phyloP scores from a whole-genome alignment of 352 stramenopile species.

The Phytophthora crassamura region DNA sequence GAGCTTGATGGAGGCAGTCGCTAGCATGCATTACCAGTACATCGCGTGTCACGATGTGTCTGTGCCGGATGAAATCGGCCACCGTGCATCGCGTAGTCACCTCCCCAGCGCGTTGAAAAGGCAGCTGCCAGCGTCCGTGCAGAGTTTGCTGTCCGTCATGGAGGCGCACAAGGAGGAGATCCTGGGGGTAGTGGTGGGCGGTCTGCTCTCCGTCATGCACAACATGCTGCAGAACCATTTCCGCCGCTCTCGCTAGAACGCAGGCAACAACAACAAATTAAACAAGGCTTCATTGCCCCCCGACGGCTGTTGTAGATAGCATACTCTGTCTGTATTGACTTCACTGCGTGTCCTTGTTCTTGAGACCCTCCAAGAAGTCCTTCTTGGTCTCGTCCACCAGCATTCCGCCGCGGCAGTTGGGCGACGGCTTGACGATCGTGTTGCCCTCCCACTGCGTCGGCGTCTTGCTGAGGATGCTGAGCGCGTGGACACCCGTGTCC shows the following conservation, averaged over 20 bases:
- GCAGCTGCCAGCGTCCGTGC: slow-evolving; percentile 45
- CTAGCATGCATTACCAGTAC: slow-evolving; percentile 75
- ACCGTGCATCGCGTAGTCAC: slow-evolving; percentile 35
- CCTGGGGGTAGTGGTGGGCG: slow-evolving; percentile 67
- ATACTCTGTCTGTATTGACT: slow-evolving; percentile 12
- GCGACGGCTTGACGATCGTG: slow-evolving; percentile 61
- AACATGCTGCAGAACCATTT: slow-evolving; percentile 74
- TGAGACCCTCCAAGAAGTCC: slow-evolving; percentile 58
- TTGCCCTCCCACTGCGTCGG: slow-evolving; percentile 90
- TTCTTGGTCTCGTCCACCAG: slow-evolving; percentile 70
- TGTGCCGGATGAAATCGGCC: slow-evolving; percentile 61
- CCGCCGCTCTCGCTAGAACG: slow-evolving; percentile 39
- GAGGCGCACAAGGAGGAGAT: slow-evolving; percentile 82
- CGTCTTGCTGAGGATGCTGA: slow-evolving; percentile 96
- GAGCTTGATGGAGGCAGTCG: slow-evolving; percentile 67
- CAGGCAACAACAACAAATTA: background rate
- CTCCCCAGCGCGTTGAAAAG: slow-evolving; percentile 47
- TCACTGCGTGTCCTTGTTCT: slow-evolving; percentile 20
- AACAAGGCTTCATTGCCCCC: background rate
- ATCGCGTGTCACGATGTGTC: slow-evolving; percentile 68
- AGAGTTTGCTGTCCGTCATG: slow-evolving; percentile 49
- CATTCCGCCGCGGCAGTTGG: slow-evolving; percentile 81
- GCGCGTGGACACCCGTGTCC: slow-evolving; percentile 90
- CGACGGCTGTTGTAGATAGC: background rate
- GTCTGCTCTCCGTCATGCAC: slow-evolving; percentile 74